Percentiles rank a stretch among this genome's conserved stretches.
phyloP scores from a whole-genome alignment of 768 basidiomycete species.

The Russula abietina region DNA sequence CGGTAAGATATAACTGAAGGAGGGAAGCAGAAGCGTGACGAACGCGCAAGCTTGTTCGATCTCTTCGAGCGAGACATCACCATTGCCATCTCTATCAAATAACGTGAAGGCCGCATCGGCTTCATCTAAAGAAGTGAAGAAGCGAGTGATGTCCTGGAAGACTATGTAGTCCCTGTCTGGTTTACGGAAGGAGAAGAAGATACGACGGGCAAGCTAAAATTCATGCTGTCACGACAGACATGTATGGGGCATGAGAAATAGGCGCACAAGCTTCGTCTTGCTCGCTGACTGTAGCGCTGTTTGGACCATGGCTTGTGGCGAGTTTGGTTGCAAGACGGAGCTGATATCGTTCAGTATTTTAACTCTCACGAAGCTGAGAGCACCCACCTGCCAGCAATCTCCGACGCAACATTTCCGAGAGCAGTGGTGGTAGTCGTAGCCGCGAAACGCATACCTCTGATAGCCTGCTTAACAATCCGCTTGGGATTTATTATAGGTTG shows the following conservation, averaged over 20 bases:
- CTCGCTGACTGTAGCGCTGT: constrained; percentile 73
- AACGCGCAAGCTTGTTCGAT: constrained; percentile 70
- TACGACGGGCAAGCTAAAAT: constrained; percentile 65
- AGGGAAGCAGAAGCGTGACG: neutral
- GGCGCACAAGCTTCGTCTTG: constrained; percentile 60
- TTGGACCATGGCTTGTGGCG: constrained; percentile 73
- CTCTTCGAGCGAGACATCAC: constrained; percentile 65
- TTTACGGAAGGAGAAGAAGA: constrained; percentile 80
- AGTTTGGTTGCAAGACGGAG: constrained; percentile 84
- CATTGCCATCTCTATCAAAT: constrained; percentile 69
- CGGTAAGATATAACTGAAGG: constrained; percentile 4
- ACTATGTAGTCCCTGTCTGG: constrained; percentile 52
- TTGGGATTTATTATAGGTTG: constrained; percentile 46
- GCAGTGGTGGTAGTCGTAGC: constrained; percentile 81
- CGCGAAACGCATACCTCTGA: constrained; percentile 62
- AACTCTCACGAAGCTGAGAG: neutral
- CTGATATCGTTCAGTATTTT: constrained; percentile 30
- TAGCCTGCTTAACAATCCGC: constrained; percentile 59
- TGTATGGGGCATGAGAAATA: constrained; percentile 10
- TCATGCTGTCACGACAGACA: neutral
- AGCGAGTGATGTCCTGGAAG: constrained; percentile 63
- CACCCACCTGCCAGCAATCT: constrained; percentile 47
- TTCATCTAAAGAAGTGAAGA: constrained; percentile 61
- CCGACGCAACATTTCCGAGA: constrained; percentile 55
- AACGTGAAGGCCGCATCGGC: constrained; percentile 61